These are phyloP conservation scores for Dissophora ornata DNA, from an alignment of 192 early-diverging fungal genomes.

Conservation along the genomic window DNA sequence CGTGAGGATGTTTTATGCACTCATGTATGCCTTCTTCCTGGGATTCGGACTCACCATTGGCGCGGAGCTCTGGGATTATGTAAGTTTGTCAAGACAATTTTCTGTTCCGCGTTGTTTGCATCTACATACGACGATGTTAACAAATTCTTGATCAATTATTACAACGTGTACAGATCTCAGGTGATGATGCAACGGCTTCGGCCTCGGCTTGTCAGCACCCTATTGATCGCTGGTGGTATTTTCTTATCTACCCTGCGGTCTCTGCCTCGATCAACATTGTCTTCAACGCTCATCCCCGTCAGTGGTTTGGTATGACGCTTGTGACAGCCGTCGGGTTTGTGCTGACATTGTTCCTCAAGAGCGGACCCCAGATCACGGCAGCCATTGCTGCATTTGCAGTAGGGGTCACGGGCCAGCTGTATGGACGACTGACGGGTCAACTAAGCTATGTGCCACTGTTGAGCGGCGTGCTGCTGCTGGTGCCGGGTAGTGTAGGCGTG, in stretches of 20 bases:
- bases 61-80: slow-evolving; percentile 40
- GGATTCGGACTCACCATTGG: slow-evolving; percentile 55
- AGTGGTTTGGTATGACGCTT: slow-evolving; percentile 51
- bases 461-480: slow-evolving; percentile 55
- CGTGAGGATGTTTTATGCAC: slow-evolving; percentile 51
- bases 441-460: slow-evolving; percentile 56
- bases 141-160: too few species aligned
- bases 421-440: slow-evolving; percentile 46
- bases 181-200: slow-evolving; percentile 12
- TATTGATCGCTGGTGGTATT: slow-evolving; percentile 51
- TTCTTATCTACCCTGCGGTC: slow-evolving; percentile 49
- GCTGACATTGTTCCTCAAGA: slow-evolving; percentile 38
- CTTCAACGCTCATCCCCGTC: slow-evolving; percentile 53
- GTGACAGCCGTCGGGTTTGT: slow-evolving; percentile 53
- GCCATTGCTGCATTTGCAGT: slow-evolving; percentile 48
- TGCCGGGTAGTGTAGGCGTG: slow-evolving; percentile 57
- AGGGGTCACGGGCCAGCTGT: slow-evolving; percentile 52
- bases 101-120: too few species aligned
- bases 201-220: slow-evolving; percentile 37
- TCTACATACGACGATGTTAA: too few species aligned
- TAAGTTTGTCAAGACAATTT: slow-evolving; percentile 18
- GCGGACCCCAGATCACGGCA: slow-evolving; percentile 33
- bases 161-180: slow-evolving; percentile 8
- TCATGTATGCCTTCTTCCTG: slow-evolving; percentile 58
- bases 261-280: slow-evolving; percentile 55